These are phyloP conservation scores for Ogataea philodendri DNA, from an alignment of 805 yeast genomes.

Conservation along the genomic window DNA sequence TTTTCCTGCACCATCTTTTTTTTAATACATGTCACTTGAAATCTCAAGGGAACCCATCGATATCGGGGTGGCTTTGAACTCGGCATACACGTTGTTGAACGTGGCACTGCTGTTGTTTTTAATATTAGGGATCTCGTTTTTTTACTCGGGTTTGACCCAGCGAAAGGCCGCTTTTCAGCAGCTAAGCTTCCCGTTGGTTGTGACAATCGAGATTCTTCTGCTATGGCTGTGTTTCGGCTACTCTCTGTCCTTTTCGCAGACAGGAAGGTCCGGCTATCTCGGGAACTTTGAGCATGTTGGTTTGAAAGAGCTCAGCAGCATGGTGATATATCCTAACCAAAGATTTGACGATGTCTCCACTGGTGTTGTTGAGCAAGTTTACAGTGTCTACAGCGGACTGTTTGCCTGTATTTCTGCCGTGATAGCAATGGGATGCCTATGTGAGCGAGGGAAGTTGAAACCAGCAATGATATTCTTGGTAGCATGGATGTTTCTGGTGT, in stretches of 20 bases:
- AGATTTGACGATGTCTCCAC: constrained; percentile 7
- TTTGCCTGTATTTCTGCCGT: constrained; percentile 81
- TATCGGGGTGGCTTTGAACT: constrained; percentile 11
- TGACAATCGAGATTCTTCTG: constrained; percentile 63
- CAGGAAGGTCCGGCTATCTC: constrained; percentile 59
- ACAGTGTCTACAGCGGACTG: constrained; percentile 77
- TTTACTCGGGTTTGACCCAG: constrained; percentile 82
- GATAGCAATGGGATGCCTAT: constrained; percentile 81
- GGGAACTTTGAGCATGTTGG: constrained; percentile 81
- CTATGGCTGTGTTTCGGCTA: constrained; percentile 96
- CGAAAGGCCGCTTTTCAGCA: constrained; percentile 76
- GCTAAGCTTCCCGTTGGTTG: constrained; percentile 70
- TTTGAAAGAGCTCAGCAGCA: constrained; percentile 48
- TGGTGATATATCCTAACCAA: constrained; percentile 14
- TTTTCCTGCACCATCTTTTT: no score
- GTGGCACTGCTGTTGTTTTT: constrained; percentile 67
- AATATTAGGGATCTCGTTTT: constrained; percentile 85
- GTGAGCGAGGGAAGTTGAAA: constrained; percentile 81
- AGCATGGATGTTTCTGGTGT: constrained; percentile 82
- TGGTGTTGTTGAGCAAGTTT: constrained; percentile 59
- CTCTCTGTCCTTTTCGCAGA: constrained; percentile 75
- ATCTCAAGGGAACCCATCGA: constrained; percentile 1
- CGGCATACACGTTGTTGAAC: constrained; percentile 46
- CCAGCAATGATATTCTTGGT: constrained; percentile 78
- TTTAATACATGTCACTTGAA: not conserved